Percentiles rank a stretch among this genome's conserved stretches.
Conservation (phyloP, 1,284 basidiomycete genomes). For the Cryptococcus neoformans region DNA sequence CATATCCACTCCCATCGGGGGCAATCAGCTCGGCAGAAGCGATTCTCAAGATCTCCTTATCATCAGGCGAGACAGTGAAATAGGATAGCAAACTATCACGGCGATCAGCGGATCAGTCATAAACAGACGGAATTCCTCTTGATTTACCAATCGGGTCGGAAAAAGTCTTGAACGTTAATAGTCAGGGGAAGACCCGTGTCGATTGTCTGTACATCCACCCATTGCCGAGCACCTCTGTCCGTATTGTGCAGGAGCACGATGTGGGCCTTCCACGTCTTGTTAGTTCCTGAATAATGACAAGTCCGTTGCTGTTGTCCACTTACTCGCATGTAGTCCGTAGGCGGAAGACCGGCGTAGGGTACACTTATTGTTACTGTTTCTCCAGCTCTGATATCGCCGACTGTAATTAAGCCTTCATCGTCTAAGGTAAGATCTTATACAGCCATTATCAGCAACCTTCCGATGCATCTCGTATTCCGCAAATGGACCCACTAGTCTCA, state of each 20-base stretch:
- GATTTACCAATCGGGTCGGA: conserved; percentile 45
- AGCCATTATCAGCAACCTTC: too few species aligned
- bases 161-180: conserved; percentile 52
- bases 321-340: neutral
- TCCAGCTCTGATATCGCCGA: conserved; percentile 20
- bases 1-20: conserved; percentile 11
- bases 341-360: neutral
- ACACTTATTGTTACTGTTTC: conserved; percentile 15
- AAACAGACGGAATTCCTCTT: neutral
- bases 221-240: conserved; percentile 9
- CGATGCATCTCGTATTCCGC: too few species aligned
- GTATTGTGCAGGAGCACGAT: conserved; percentile 26
- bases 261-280: conserved; percentile 19
- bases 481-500: too few species aligned
- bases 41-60: conserved; percentile 39
- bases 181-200: conserved; percentile 47
- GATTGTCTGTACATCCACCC: conserved; percentile 31
- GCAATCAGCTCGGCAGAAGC: conserved; percentile 24
- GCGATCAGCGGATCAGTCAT: neutral
- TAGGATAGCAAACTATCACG: conserved; percentile 42
- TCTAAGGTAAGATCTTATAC: too few species aligned
- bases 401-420: conserved; percentile 1
- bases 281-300: neutral
- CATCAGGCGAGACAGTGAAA: conserved; percentile 49
- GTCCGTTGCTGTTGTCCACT: neutral